phyloP scores from a whole-genome alignment of 495 filamentous ascomycete species.

The Tetracladium marchalianum region DNA sequence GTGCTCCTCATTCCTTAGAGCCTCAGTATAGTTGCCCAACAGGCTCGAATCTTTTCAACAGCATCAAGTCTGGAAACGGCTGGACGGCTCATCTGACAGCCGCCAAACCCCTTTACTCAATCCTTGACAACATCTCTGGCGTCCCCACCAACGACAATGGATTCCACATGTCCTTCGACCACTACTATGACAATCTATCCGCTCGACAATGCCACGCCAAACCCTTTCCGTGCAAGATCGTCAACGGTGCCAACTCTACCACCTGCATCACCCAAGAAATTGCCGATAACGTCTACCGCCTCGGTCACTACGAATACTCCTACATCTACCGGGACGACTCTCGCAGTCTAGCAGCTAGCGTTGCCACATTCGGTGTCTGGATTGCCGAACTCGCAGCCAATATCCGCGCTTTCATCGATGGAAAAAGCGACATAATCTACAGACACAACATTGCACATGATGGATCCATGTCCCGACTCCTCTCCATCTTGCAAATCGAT shows the following conservation, averaged over 20 bases:
- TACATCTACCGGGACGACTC: constrained; percentile 54
- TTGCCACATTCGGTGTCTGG: constrained; percentile 49
- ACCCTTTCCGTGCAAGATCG: constrained; percentile 48
- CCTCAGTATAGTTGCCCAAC: constrained; percentile 49
- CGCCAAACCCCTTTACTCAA: constrained; percentile 35
- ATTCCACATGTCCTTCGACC: constrained; percentile 56
- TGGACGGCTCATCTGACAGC: constrained; percentile 51
- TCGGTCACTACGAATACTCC: constrained; percentile 62
- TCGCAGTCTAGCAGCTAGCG: constrained; percentile 42
- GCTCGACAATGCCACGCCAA: constrained; percentile 56
- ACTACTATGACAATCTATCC: constrained; percentile 67
- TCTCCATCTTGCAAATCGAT: constrained; percentile 54
- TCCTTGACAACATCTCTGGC: constrained; percentile 50
- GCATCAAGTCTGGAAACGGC: constrained; percentile 27
- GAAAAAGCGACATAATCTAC: constrained; percentile 34
- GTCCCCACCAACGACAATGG: constrained; percentile 38
- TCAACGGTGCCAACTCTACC: constrained; percentile 26
- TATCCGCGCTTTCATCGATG: constrained; percentile 36
- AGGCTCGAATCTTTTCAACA: constrained; percentile 32
- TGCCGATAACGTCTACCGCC: constrained; percentile 52
- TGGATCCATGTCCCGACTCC: constrained; percentile 49
- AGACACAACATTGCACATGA: constrained; percentile 63
- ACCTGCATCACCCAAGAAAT: constrained; percentile 45
- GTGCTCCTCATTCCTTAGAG: constrained; percentile 57
- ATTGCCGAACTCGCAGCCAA: constrained; percentile 53